These are phyloP conservation scores for Aspergillus indologenus DNA, from an alignment of 495 filamentous ascomycete genomes.

Conservation along the genomic window DNA sequence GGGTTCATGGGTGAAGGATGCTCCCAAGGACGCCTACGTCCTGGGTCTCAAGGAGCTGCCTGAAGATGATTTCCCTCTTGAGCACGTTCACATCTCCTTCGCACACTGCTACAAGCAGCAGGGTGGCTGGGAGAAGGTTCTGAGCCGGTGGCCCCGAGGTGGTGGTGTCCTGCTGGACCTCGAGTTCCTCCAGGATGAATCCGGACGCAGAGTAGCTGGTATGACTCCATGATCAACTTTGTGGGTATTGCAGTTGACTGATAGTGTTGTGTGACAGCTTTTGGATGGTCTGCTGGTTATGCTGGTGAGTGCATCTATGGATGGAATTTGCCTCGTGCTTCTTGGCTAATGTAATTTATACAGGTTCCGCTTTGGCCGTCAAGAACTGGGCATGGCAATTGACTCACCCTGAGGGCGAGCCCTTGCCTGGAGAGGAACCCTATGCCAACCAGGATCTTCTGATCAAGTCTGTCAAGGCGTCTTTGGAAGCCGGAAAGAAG, in stretches of 20 bases:
- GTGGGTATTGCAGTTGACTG: conserved; percentile 28
- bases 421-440: conserved; percentile 64
- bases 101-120: conserved; percentile 85
- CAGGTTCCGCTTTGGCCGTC: conserved; percentile 67
- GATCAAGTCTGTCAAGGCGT: conserved; percentile 68
- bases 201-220: conserved; percentile 74
- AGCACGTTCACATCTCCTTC: conserved; percentile 85
- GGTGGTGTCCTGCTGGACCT: conserved; percentile 84
- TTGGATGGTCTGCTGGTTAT: conserved; percentile 79
- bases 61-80: conserved; percentile 81
- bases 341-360: conserved; percentile 5
- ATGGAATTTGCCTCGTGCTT: background rate
- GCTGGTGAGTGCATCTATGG: conserved; percentile 47
- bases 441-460: conserved; percentile 77
- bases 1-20: conserved; percentile 71
- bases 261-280: conserved; percentile 30
- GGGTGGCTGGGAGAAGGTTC: conserved; percentile 76
- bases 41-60: conserved; percentile 93
- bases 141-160: conserved; percentile 77
- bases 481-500: conserved; percentile 58
- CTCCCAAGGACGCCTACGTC: conserved; percentile 76
- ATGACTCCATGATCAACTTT: conserved; percentile 7
- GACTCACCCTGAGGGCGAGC: conserved; percentile 58
- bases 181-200: conserved; percentile 82
- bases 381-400: conserved; percentile 90